Base-by-base conservation (phyloP, 2,329 filamentous ascomycete species). In the Lasiodiplodia sp. region DNA sequence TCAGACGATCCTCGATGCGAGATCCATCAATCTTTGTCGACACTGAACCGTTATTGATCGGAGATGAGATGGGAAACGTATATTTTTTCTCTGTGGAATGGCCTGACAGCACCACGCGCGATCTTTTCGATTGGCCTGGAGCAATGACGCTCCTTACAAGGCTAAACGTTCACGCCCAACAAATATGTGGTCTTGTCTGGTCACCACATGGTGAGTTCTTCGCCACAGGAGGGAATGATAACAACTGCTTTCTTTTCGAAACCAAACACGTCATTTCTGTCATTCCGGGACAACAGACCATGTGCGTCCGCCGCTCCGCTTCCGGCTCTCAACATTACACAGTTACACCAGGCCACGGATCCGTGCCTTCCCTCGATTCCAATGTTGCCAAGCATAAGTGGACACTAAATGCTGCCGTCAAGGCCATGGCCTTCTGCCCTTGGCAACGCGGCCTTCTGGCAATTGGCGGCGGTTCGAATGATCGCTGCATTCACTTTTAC, bases 401-500 rank as follows among this genome's bases (percentile, higher is more conserved):
- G 87, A 79, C 84, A 12, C 93, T 99, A 77, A 88, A 88, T 31
- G 95, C 95, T 0, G 96, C 96, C 2, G 92, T 98, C 72, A 99
- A 99, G 80, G 96, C 96, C 38, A 96, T 98, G 73, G 94, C 96
- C 2, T 98, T 98, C 80, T 97, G 95, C 71, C 95, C 96, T 0
- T 99, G 94, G 95, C 92, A 95, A 68, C 88, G 92, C 28, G 92
- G 91, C 3, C 86, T 99, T 4, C 81, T 99, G 49, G 96, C 96
- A 16, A 96, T 95, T 1, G 94, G 96, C 3, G 95, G 96, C 49
- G 96, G 96, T 28, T 95, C 92, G 56, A 97, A 96, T 75, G 95
- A 99, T 81, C 93, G 93, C 74, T 93, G 93, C 78, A 97, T 99
- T 69, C 94, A 97, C 80, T 99, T 99, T 82, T 97, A 92, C 79